Conservation (phyloP, 2,329 filamentous ascomycete genomes). For the Botrytis tulipae region DNA sequence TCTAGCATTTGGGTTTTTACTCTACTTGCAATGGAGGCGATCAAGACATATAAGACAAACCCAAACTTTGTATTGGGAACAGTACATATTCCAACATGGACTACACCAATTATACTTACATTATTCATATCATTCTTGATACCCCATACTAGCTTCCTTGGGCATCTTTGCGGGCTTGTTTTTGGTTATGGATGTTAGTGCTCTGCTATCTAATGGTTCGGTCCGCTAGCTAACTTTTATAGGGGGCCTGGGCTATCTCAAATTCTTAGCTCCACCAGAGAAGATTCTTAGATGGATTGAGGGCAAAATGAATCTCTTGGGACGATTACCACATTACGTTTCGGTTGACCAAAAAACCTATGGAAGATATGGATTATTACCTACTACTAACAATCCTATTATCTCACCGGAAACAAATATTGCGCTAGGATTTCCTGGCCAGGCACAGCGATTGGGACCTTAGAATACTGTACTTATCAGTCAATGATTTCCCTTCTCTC, state of each 20-base stretch:
- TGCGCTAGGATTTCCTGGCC: slow-evolving; percentile 60
- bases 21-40: slow-evolving; percentile 77
- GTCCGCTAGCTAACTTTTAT: slow-evolving; percentile 29
- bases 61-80: slow-evolving; percentile 68
- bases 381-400: slow-evolving; percentile 48
- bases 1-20: slow-evolving; percentile 88
- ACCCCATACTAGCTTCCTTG: slow-evolving; percentile 78
- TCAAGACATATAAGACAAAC: slow-evolving; percentile 79
- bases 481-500: neutral
- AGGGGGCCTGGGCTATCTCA: slow-evolving; percentile 86
- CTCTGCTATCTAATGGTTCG: neutral
- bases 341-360: slow-evolving; percentile 96
- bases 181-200: slow-evolving; percentile 82
- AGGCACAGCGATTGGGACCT: slow-evolving; percentile 64
- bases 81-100: slow-evolving; percentile 84
- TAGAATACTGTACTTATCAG: slow-evolving; percentile 42
- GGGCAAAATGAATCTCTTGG: slow-evolving; percentile 79
- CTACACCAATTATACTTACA: slow-evolving; percentile 74
- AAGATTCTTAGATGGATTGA: slow-evolving; percentile 86
- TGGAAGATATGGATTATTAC: slow-evolving; percentile 85
- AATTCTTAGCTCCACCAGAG: slow-evolving; percentile 86
- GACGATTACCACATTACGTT: slow-evolving; percentile 84
- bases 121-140: slow-evolving; percentile 74
- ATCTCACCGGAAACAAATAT: slow-evolving; percentile 41
- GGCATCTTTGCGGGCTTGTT: slow-evolving; percentile 78